phyloP scores from a whole-genome alignment of 2,329 filamentous ascomycete species.

The Pestalotiopsis sp. region DNA sequence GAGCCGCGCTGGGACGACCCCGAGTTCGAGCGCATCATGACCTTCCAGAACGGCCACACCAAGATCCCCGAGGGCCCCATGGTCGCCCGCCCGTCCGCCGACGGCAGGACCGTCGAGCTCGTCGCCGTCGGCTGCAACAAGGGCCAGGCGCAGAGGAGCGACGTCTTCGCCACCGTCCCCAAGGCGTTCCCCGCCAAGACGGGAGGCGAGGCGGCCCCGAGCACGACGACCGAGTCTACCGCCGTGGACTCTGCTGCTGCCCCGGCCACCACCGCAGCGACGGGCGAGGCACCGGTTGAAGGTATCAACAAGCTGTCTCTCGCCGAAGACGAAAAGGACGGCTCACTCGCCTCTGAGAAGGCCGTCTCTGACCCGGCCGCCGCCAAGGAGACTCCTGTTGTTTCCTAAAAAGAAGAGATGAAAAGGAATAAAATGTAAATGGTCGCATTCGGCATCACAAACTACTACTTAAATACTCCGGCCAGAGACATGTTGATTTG shows the following conservation, averaged over 20 bases:
- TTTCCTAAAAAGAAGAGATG: neutral
- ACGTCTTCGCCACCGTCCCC: conserved; percentile 53
- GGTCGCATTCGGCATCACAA: neutral
- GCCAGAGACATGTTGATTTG: neutral
- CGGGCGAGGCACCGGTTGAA: conserved; percentile 12
- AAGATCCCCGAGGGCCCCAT: conserved; percentile 59
- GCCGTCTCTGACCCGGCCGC: conserved; percentile 12
- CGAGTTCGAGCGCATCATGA: conserved; percentile 35
- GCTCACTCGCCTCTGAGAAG: conserved; percentile 22
- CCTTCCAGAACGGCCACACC: conserved; percentile 55
- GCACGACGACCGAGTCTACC: conserved; percentile 10
- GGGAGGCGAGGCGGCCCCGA: conserved; percentile 4
- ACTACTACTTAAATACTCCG: neutral
- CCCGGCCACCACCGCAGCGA: conserved; percentile 12
- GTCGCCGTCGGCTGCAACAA: conserved; percentile 50
- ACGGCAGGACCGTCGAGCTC: conserved; percentile 50
- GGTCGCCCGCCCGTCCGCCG: conserved; percentile 55
- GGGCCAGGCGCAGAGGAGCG: conserved; percentile 44
- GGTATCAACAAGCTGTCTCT: conserved; percentile 25
- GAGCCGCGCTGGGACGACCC: conserved; percentile 59
- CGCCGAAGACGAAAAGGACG: conserved; percentile 13
- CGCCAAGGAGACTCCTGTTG: conserved; percentile 11
- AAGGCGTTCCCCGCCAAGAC: conserved; percentile 39
- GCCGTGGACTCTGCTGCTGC: conserved; percentile 12
- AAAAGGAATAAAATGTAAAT: neutral